Evolutionary conservation across 2,329 filamentous ascomycete genomes (phyloP), one percentile per base, ranked within the genome.

Genomic region (Elsinoe australis): DNA sequence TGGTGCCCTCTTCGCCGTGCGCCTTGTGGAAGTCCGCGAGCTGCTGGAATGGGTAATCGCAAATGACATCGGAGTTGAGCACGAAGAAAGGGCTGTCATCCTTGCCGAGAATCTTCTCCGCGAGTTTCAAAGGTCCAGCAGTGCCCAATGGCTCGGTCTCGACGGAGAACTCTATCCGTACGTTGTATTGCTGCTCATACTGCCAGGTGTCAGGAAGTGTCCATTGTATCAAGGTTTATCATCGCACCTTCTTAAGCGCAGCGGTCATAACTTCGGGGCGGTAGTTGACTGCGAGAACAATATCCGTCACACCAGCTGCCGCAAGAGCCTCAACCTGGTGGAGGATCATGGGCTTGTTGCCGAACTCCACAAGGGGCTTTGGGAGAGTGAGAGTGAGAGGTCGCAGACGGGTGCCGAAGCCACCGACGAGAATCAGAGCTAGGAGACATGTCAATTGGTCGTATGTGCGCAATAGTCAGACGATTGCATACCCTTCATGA

Each of bases 371-470:
- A 58, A 98, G 79, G 56, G 92, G 90, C 72, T 96, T 98, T 54
- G 90, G 90, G 58, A 95, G 85, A 45, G 92, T 95, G 64, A 98
- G 81, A 60, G 90, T 98, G 65, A 96, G 80, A 75, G 90, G 90
- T 67, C 90, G 86, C 64, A 98, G 84, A 71, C 90, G 89, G 70
- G 90, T 98, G 73, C 90, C 90, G 71, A 95, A 98, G 70, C 90
- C 92, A 74, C 92, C 92, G 71, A 96, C 92, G 67, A 96, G 89
- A 83, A 95, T 95, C 67, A 95, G 84, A 73, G 89, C 88, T 95
- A 64, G 34, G 22, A 7, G n/a, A 46, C 50, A 52, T 29, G 56
- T 55, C 48, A 58, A 53, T 51, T 26, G 21, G 7, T 29, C 26
- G 26, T 12, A 29, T 24, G 3, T 5, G 26, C 14, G 2, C n/a